Evolutionary conservation across 129 eudicot genomes (phyloP).

Genomic region (Tanacetum coccineum): DNA sequence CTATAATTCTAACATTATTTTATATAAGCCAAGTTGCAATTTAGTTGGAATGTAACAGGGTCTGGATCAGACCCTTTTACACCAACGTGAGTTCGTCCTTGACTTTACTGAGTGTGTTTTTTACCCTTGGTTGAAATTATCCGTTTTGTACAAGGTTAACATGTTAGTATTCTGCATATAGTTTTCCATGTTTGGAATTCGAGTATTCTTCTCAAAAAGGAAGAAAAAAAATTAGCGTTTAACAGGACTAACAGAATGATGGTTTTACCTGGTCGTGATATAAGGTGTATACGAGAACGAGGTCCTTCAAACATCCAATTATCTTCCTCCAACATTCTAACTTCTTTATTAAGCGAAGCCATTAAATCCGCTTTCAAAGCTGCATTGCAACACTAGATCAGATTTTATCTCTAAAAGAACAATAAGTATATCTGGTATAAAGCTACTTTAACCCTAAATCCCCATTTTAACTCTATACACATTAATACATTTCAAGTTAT

Average conservation of each 20-base stretch:
- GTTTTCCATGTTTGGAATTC: not conserved
- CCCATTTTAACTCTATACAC: no score
- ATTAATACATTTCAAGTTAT: no score
- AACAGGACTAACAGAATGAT: not conserved
- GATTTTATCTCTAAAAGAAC: no score
- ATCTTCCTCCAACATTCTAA: constrained; percentile 87
- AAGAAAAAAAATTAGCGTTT: not conserved
- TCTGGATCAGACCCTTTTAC: no score
- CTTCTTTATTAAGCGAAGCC: constrained; percentile 79
- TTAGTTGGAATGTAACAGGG: no score
- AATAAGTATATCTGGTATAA: not conserved
- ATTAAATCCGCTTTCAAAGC: constrained; percentile 78
- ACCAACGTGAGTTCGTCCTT: not conserved
- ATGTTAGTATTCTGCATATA: not conserved
- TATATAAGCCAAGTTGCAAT: no score
- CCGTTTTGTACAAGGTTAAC: not conserved
- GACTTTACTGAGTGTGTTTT: not conserved
- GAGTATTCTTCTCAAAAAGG: not conserved
- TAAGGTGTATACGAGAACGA: constrained; percentile 82
- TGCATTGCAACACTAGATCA: constrained; percentile 34
- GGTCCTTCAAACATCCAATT: constrained; percentile 99
- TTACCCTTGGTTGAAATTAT: not conserved
- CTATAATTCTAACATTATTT: no score
- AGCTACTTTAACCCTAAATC: not conserved
- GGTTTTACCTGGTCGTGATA: constrained; percentile 71